Evolutionary conservation across 768 basidiomycete genomes (phyloP).

Genomic region (Podaxis rugospora): DNA sequence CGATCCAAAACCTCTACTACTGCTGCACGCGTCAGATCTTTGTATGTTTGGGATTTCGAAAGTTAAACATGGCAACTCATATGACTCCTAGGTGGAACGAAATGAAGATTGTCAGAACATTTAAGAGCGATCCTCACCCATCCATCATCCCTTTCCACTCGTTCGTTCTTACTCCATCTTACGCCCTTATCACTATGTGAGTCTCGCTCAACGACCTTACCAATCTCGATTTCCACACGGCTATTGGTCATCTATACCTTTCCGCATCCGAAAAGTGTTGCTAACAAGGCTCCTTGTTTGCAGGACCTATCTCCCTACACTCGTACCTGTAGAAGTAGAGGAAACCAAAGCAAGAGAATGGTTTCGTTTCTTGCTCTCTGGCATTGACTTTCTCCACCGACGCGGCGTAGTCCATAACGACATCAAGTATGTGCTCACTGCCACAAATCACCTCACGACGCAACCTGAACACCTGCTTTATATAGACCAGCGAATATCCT

Average conservation of each 20-base stretch:
- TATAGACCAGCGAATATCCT: conserved; percentile 90
- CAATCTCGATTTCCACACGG: background rate
- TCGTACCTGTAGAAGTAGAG: conserved; percentile 84
- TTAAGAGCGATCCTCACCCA: conserved; percentile 84
- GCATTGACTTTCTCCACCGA: conserved; percentile 77
- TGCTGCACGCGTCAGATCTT: conserved; percentile 82
- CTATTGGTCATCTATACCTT: background rate
- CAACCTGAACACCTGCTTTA: background rate
- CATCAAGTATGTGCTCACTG: conserved; percentile 66
- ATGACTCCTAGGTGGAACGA: conserved; percentile 77
- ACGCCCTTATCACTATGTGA: conserved; percentile 90
- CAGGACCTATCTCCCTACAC: conserved; percentile 84
- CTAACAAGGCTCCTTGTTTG: conserved; percentile 4
- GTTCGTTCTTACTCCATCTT: conserved; percentile 89
- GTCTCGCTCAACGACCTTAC: conserved; percentile 22
- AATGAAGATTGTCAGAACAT: conserved; percentile 89
- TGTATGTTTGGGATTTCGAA: conserved; percentile 44
- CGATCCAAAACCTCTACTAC: conserved; percentile 81
- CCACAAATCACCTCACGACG: background rate
- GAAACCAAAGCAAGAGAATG: conserved; percentile 74
- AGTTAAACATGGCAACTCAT: background rate
- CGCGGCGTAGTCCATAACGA: conserved; percentile 90
- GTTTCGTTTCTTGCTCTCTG: conserved; percentile 80
- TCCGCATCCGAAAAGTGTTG: conserved; percentile 15
- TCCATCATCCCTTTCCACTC: conserved; percentile 91